Evolutionary conservation across 495 filamentous ascomycete genomes (phyloP).

Genomic region (Aspergillus mulundensis): DNA sequence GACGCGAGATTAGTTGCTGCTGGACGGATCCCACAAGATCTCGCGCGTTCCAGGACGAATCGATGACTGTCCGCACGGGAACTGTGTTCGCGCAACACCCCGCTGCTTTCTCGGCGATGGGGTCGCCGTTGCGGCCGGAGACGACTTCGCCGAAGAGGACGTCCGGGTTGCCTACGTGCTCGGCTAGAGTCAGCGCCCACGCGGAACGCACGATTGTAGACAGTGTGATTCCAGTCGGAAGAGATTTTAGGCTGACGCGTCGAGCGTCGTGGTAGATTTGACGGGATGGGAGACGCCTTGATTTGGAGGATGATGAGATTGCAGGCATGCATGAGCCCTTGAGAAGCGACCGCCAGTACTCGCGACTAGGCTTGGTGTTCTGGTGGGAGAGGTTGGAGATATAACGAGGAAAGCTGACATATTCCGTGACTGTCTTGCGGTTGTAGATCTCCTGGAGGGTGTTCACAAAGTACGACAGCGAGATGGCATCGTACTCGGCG

Average conservation of each 20-base stretch:
- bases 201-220: constrained; percentile 50
- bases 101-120: constrained; percentile 14
- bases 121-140: constrained; percentile 31
- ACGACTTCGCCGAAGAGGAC: constrained; percentile 40
- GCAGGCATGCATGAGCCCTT: constrained; percentile 11
- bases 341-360: constrained; percentile 14
- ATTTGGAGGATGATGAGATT: background rate
- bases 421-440: constrained; percentile 20
- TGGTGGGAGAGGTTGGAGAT: constrained; percentile 14
- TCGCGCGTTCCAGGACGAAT: background rate
- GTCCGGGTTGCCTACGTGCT: constrained; percentile 30
- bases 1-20: constrained; percentile 7
- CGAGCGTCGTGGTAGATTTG: constrained; percentile 7
- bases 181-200: constrained; percentile 46
- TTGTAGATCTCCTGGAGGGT: constrained; percentile 38
- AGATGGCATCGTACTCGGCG: constrained; percentile 60
- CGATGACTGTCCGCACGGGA: constrained; percentile 4
- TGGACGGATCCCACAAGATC: constrained; percentile 2
- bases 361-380: background rate
- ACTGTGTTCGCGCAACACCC: constrained; percentile 10
- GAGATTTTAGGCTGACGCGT: background rate
- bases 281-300: background rate
- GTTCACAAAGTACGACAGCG: constrained; percentile 47
- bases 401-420: constrained; percentile 46
- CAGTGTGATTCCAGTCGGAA: constrained; percentile 29